Percentiles rank a stretch among this genome's conserved stretches.
phyloP scores from a whole-genome alignment of 176 grass and related monocot species.

The Tillandsia fasciculata region DNA sequence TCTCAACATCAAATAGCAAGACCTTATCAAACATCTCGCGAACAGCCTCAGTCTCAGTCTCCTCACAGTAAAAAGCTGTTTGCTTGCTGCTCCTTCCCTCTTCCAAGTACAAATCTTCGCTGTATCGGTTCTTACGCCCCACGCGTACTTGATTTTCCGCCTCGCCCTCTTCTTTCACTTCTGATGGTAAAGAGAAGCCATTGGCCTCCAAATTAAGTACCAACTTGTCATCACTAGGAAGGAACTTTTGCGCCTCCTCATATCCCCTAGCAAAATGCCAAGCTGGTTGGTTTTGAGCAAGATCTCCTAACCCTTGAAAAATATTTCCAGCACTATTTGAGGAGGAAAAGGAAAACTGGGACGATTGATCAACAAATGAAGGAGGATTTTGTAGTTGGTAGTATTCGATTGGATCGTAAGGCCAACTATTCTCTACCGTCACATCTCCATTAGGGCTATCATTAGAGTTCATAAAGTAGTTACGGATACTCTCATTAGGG shows the following conservation, averaged over 20 bases:
- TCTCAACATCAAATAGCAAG: constrained; percentile 16
- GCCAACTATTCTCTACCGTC: constrained; percentile 18
- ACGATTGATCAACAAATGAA: background rate
- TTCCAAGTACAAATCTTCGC: constrained; percentile 38
- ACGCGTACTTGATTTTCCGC: constrained; percentile 20
- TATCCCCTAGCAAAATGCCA: constrained; percentile 34
- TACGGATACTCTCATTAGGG: background rate
- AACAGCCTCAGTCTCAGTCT: constrained; percentile 22
- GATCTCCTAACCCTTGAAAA: background rate
- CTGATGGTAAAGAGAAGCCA: background rate
- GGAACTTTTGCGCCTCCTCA: constrained; percentile 43
- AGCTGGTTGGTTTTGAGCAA: constrained; percentile 4
- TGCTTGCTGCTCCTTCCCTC: constrained; percentile 45
- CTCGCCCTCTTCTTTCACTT: constrained; percentile 24
- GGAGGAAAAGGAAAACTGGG: background rate
- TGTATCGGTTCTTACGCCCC: constrained; percentile 47
- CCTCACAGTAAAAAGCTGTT: constrained; percentile 24
- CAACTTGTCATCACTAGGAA: constrained; percentile 29
- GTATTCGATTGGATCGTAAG: constrained; percentile 34
- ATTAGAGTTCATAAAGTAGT: background rate
- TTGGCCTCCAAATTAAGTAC: constrained; percentile 7
- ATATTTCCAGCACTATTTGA: background rate
- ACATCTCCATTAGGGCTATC: constrained; percentile 7
- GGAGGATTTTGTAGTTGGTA: constrained; percentile 21
- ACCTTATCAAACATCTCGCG: constrained; percentile 44